A percentile compares a stretch with the other conserved stretches of the same genome.
Conservation (phyloP, 2,329 filamentous ascomycete species). For the Colletotrichum spinosum region DNA sequence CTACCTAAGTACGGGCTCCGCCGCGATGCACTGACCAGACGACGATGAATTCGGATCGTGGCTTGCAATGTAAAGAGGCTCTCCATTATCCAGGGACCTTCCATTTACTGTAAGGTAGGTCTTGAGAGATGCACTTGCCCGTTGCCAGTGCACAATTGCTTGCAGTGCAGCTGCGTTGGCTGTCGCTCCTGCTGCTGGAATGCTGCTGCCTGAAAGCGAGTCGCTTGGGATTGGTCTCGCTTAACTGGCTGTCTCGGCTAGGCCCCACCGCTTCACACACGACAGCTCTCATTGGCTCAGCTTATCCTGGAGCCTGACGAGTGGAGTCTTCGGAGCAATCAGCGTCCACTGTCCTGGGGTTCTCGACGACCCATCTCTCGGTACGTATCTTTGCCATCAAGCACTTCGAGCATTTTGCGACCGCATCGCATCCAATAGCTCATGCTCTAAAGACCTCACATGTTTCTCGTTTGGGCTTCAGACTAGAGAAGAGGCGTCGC, state of each 20-base stretch:
- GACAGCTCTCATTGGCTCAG: not conserved
- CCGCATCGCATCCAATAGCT: not conserved
- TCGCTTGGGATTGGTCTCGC: slow-evolving; percentile 20
- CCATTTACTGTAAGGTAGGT: too few relatives aligned
- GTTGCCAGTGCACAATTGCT: too few relatives aligned
- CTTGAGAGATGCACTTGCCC: too few relatives aligned
- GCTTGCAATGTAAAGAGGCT: too few relatives aligned
- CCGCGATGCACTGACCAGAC: too few relatives aligned
- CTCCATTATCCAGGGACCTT: too few relatives aligned
- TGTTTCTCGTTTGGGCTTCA: not conserved
- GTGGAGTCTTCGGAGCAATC: slow-evolving; percentile 11
- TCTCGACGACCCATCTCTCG: not conserved
- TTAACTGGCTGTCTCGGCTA: slow-evolving; percentile 19
- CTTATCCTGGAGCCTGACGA: slow-evolving; percentile 30
- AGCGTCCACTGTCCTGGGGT: not conserved
- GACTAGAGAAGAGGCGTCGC: too few relatives aligned
- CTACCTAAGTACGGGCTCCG: not conserved
- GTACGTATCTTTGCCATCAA: slow-evolving; percentile 2
- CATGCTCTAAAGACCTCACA: not conserved
- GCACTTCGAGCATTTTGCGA: not conserved
- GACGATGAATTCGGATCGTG: too few relatives aligned
- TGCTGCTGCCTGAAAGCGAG: slow-evolving; percentile 35
- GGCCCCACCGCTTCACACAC: not conserved
- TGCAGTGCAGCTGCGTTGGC: not conserved
- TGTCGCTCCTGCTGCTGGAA: slow-evolving; percentile 15